Conservation (phyloP, 305 asterid species). For the Plantago lanceolata region DNA sequence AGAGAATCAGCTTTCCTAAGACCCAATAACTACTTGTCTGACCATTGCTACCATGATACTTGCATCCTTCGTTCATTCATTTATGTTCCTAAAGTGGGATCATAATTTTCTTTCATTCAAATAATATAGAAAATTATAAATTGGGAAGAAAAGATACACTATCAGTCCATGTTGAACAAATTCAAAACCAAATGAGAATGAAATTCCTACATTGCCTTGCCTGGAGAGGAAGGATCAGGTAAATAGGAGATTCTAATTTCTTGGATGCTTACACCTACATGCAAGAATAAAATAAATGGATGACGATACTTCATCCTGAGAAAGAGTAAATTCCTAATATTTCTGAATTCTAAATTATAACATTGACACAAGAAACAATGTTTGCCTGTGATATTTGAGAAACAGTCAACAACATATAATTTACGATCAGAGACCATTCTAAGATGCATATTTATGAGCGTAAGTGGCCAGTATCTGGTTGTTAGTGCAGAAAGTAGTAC, state of each 20-base stretch:
- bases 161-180: not conserved
- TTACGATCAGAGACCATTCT: slow-evolving; percentile 13
- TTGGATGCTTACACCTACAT: too few relatives aligned
- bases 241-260: too few relatives aligned
- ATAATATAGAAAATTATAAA: not conserved
- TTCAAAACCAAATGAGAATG: not conserved
- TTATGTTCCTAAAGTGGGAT: not conserved
- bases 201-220: not conserved
- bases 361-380: not conserved
- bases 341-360: not conserved
- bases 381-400: not conserved
- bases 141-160: not conserved
- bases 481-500: slow-evolving; percentile 31
- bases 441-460: slow-evolving; percentile 18
- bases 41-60: too few relatives aligned
- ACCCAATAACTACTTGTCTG: too few relatives aligned
- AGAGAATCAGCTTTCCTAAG: too few relatives aligned
- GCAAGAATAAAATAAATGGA: too few relatives aligned
- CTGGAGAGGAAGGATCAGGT: too few relatives aligned
- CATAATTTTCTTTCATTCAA: not conserved
- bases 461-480: slow-evolving; percentile 11
- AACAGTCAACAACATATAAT: slow-evolving; percentile 8
- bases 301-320: too few relatives aligned
- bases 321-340: slow-evolving; percentile 2
- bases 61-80: not conserved